Base-by-base conservation (phyloP, 169 alveolate genomes). In the Toxoplasma gondii region DNA sequence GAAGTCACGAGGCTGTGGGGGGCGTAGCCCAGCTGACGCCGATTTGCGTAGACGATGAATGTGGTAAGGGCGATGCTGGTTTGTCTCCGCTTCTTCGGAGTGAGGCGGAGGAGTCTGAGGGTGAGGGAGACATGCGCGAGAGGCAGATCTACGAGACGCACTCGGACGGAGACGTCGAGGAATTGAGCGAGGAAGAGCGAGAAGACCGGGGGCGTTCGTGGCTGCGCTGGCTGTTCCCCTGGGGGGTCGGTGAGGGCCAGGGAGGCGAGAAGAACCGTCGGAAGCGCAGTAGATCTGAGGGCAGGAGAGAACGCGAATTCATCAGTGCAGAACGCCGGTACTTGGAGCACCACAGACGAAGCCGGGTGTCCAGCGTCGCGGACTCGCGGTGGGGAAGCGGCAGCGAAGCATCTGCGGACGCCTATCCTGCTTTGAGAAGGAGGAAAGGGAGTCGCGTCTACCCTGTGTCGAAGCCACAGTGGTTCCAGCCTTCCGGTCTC, bases 81-180 rank as follows among this genome's bases (percentile, higher is more conserved):
- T 45, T 78, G 49, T 78, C 86, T 78, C 86, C 86, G 49, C 86
- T 78, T 7, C 86, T 78, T 41, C 86, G 86, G 44, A 78, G 86
- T 27, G 86, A 78, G 86, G 43, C 39, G 44, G 86, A 78, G 45
- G 44, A 9, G 86, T 16, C 34, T 9, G 36, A 9, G 83, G 83
- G 83, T 44, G 41, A 80, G 88, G 12, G 53, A 7, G 88, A 80
- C 54, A 80, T 4, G 88, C 27, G 49, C 17, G 36, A 31, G 88
- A 34, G 9, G 82, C 81, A 12, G 82, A 24, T 29, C 19, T 86
- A 86, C n/a, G 74, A 16, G 31, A 31, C 74, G 74, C 4, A 12
- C 58, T 4, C 12, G 58, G 58, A 4, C 58, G 58, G 12, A 12
- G 58, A 49, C 58, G 4, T 12, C 58, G 22, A 49, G 74, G n/a